Evolutionary conservation across 257 asterid species (phyloP), one percentile per base, ranked within the genome.

Genomic region (Mitragyna speciosa): DNA sequence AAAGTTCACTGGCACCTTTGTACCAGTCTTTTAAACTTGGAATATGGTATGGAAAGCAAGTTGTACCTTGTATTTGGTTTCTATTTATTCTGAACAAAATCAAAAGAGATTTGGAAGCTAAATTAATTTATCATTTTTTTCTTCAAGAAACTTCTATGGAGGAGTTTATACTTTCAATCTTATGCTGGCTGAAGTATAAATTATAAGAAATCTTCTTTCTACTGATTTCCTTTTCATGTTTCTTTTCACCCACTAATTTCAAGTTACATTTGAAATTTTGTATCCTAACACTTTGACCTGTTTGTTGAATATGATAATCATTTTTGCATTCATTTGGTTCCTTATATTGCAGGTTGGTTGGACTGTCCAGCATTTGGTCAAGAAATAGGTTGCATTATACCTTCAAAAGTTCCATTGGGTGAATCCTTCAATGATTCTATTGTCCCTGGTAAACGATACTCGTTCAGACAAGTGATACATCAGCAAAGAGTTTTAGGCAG

Each of bases 361-460:
- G 97, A 96, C 54, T 96, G 98, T 84, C 97, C 98, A 56, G 84
- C 92, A 33, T 73, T 45, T 83, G 98, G 99, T 75, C 91, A 89
- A 78, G 98, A 96, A 83, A 86, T 91, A 81, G 86, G 89, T 54
- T 79, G 85, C 80, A 83, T 96, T 83, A 87, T 96, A 85, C 99
- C 99, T 82, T 96, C 99, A 78, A 96, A 96, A 83, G 99, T 94
- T 76, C 99, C 99, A 45, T 80, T 96, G 82, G 96, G 91, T 65
- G 99, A 96, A 87, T 63, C 92, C 54, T 96, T 90, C 87, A 92
- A 92, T 82, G 96, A 87, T 66, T 77, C 78, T 79, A 78, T 94
- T 82, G 79, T 48, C 78, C 99, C 97, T 54, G 98, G 99, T 83
- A 94, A 86, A 88, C 90, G 99, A 91, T 96, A 92, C 92, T 92